Base-by-base conservation (phyloP, 2,329 filamentous ascomycete genomes). In the Byssochlamys sp. region DNA sequence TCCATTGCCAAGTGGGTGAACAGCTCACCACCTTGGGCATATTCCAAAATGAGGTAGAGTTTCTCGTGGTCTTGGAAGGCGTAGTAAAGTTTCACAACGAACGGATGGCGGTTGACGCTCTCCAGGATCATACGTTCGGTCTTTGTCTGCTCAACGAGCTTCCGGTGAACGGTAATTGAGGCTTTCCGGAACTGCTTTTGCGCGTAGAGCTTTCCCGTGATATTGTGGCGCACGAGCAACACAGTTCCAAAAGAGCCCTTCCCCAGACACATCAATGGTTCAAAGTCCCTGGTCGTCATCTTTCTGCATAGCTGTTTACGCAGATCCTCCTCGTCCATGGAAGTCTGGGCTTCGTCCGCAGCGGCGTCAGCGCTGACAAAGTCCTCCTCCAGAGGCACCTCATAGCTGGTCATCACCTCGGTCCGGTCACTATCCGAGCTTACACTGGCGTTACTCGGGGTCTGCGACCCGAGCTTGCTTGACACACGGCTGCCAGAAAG, bases 131-230 rank as follows among this genome's bases (percentile, higher is more conserved):
- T 86, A 54, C 94, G 88, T 77, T 99, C 94, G 1, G 92, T 97
- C 80, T 95, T 96, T 58, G 94, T 97, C 77, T 97, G 94, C 76
- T 97, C 91, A 54, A 99, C 85, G 31, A 97, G 83, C 72, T 91
- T 91, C 80, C 96, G 96, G 75, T 96, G 91, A 45, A 99, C 90
- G 0, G 91, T 90, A 55, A 99, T 79, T 7, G 91, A 95, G 0
- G 95, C 94, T 76, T 99, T 99, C 73, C 92, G 94, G 76, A 99
- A 94, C 75, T 97, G 92, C 78, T 99, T 99, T 77, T 99, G 95
- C 0, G 94, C 95, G 69, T 91, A 99, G 4, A 99, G 82, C 50
- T 89, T 86, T 49, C 94, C 94, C 1, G 91, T 96, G 29, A 84
- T 78, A 54, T 84, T 85, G 76, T 99, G 92, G 75, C 91, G 94